Evolutionary conservation across 2,329 filamentous ascomycete genomes (phyloP).

Genomic region (Clonostachys chloroleuca): DNA sequence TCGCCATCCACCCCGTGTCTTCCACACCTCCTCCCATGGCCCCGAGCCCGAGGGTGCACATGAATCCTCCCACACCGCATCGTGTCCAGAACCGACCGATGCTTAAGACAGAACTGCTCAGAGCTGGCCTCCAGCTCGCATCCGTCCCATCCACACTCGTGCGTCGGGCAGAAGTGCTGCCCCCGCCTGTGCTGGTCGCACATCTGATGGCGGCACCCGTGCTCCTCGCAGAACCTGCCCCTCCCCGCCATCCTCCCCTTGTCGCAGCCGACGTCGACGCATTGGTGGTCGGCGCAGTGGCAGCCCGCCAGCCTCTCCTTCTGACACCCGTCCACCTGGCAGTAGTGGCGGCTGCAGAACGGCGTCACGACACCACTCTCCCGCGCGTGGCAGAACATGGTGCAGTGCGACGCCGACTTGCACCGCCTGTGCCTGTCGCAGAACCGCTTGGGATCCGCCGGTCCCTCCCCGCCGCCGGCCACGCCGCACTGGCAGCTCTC

Average conservation of each 20-base stretch:
- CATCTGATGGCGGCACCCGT: not conserved
- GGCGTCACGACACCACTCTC: slow-evolving; percentile 13
- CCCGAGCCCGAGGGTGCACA: too few relatives aligned
- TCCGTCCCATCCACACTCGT: not conserved
- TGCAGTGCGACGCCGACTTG: slow-evolving; percentile 9
- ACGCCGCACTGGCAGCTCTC: slow-evolving; percentile 12
- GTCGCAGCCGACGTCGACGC: not conserved
- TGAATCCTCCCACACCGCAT: too few relatives aligned
- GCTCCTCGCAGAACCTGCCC: slow-evolving; percentile 4
- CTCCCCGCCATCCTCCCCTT: not conserved
- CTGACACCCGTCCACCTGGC: slow-evolving; percentile 16
- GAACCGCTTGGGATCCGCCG: slow-evolving; percentile 8
- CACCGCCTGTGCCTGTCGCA: slow-evolving; percentile 21
- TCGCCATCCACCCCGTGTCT: not conserved
- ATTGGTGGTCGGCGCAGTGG: slow-evolving; percentile 10
- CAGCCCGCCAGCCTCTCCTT: slow-evolving; percentile 10
- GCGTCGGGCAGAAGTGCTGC: not conserved
- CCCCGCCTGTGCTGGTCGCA: not conserved
- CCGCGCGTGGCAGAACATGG: slow-evolving; percentile 15
- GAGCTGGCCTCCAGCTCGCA: not conserved
- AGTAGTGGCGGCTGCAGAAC: slow-evolving; percentile 20
- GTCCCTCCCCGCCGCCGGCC: slow-evolving; percentile 5
- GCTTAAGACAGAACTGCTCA: not conserved
- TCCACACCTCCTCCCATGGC: not conserved
- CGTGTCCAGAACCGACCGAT: too few relatives aligned